Conservation (phyloP, 345 rosid species). For the Theobroma cacao region DNA sequence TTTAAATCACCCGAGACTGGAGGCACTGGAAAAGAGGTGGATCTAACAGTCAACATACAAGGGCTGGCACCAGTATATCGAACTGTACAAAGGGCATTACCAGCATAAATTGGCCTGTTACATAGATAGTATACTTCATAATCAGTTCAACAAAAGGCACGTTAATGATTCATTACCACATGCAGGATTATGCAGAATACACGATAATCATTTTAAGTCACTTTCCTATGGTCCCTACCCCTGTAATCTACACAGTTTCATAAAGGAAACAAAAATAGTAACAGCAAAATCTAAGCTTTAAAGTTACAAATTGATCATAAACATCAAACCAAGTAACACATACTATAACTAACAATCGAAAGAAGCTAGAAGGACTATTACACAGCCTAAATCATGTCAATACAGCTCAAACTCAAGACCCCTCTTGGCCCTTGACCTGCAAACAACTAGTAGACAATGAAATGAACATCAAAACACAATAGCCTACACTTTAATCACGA, state of each 20-base stretch:
- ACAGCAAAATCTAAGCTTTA: not conserved
- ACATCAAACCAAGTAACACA: not conserved
- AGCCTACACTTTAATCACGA: not conserved
- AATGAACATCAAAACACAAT: not conserved
- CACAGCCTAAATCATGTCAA: not conserved
- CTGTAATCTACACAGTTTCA: not conserved
- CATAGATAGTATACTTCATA: slow-evolving; percentile 12
- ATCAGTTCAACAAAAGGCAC: not conserved
- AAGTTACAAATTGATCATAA: not conserved
- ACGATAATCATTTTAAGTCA: not conserved
- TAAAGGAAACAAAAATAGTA: not conserved
- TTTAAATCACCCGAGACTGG: slow-evolving; percentile 23
- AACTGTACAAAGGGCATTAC: slow-evolving; percentile 90
- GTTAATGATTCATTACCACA: not conserved
- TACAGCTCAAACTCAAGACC: too few relatives aligned
- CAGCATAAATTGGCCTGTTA: slow-evolving; percentile 96
- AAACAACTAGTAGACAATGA: not conserved
- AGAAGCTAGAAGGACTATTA: not conserved
- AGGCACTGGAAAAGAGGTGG: slow-evolving; percentile 68
- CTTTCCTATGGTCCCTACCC: not conserved
- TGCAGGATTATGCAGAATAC: not conserved
- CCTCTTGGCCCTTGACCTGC: not conserved
- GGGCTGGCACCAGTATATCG: slow-evolving; percentile 72
- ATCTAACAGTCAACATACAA: slow-evolving; percentile 78
- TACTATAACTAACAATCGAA: not conserved